These are phyloP conservation scores for Stentor roeselii DNA, from an alignment of 73 alveolate genomes.

Conservation along the genomic window DNA sequence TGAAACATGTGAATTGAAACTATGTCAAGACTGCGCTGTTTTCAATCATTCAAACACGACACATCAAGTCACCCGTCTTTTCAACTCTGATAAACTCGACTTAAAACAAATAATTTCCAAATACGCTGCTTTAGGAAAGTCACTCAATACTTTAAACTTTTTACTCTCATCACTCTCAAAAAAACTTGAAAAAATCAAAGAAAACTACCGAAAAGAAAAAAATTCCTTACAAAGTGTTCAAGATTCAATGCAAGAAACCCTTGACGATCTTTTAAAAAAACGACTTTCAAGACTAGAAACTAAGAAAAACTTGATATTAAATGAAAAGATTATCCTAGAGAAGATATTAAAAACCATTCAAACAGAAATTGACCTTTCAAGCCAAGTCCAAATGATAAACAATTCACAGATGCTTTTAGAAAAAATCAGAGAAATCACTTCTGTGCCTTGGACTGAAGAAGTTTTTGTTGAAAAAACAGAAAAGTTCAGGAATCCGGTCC, in stretches of 20 bases:
- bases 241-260: neutral
- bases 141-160: no score
- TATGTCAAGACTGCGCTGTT: neutral
- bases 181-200: no score
- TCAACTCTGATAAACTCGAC: neutral
- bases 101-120: neutral
- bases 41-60: neutral
- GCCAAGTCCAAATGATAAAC: neutral
- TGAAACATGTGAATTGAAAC: neutral
- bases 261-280: neutral
- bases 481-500: neutral
- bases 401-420: no score
- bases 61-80: neutral
- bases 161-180: neutral
- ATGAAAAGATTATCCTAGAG: neutral
- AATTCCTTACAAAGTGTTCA: neutral
- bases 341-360: neutral
- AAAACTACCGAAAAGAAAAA: neutral
- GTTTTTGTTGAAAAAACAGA: neutral
- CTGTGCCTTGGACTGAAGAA: neutral
- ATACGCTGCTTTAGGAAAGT: neutral
- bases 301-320: neutral
- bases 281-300: neutral
- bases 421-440: neutral
- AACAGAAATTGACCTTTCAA: neutral